Conservation (phyloP, 495 filamentous ascomycete genomes). For the Oidiodendron maius region DNA sequence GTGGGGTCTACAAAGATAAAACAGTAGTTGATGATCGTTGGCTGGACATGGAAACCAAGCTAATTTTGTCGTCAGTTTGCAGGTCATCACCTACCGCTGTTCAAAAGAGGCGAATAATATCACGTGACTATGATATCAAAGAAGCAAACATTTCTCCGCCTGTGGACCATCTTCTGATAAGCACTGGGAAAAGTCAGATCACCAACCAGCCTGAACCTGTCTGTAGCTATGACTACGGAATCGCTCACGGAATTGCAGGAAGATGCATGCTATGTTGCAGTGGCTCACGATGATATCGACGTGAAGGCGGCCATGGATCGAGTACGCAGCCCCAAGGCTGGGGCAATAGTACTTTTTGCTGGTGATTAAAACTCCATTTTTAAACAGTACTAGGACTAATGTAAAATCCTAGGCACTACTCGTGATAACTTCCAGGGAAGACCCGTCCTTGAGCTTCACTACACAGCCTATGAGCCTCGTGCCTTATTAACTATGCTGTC, state of each 20-base stretch:
- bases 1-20: not conserved
- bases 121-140: too few species aligned
- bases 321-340: conserved; percentile 74
- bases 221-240: conserved; percentile 15
- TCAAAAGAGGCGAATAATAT: too few species aligned
- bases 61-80: too few species aligned
- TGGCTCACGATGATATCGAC: conserved; percentile 62
- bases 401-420: conserved; percentile 68
- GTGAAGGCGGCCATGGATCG: conserved; percentile 51
- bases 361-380: conserved; percentile 35
- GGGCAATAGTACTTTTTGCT: conserved; percentile 84
- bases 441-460: conserved; percentile 70
- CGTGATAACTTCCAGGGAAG: conserved; percentile 73
- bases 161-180: too few species aligned
- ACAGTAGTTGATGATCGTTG: too few species aligned
- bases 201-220: not conserved
- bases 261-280: conserved; percentile 46
- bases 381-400: not conserved
- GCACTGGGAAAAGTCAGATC: too few species aligned
- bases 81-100: too few species aligned
- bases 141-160: too few species aligned
- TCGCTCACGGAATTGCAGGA: conserved; percentile 16
- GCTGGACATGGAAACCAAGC: too few species aligned
- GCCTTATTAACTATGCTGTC: conserved; percentile 68
- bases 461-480: conserved; percentile 73